Conservation (phyloP, 306 rosid genomes). For the Erythrophleum fordii region DNA sequence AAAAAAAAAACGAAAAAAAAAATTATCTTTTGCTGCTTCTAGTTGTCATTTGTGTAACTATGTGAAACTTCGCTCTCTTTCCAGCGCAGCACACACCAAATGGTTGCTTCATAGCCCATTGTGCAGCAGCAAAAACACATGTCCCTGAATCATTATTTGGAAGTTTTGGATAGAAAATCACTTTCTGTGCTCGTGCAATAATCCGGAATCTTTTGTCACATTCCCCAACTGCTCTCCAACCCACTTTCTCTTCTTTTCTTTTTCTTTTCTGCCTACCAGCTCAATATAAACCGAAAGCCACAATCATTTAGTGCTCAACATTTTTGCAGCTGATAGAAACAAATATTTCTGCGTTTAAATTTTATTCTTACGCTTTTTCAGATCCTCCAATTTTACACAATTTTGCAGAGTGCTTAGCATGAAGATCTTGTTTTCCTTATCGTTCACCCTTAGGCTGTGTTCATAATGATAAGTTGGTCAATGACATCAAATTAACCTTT, state of each 20-base stretch:
- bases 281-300: conserved; percentile 32
- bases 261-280: conserved; percentile 42
- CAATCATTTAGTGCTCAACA: neutral
- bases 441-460: neutral
- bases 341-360: neutral
- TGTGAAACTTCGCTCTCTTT: conserved; percentile 62
- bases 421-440: neutral
- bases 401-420: neutral
- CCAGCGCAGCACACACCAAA: conserved; percentile 73
- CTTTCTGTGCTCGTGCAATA: conserved; percentile 36
- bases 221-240: conserved; percentile 34
- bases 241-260: conserved; percentile 24
- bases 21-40: conserved; percentile 42
- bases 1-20: neutral
- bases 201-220: conserved; percentile 42
- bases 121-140: conserved; percentile 43
- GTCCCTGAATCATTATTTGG: conserved; percentile 42
- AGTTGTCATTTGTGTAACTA: conserved; percentile 69
- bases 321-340: neutral
- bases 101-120: conserved; percentile 41
- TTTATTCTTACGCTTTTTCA: neutral
- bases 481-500: neutral
- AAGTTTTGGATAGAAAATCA: conserved; percentile 28
- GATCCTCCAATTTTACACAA: conserved; percentile 6
- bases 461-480: conserved; percentile 19